Percentiles rank a stretch among this genome's conserved stretches.
These are phyloP conservation scores for Tetragonia tetragonoides DNA, from an alignment of 148 eudicot genomes.

Conservation along the genomic window DNA sequence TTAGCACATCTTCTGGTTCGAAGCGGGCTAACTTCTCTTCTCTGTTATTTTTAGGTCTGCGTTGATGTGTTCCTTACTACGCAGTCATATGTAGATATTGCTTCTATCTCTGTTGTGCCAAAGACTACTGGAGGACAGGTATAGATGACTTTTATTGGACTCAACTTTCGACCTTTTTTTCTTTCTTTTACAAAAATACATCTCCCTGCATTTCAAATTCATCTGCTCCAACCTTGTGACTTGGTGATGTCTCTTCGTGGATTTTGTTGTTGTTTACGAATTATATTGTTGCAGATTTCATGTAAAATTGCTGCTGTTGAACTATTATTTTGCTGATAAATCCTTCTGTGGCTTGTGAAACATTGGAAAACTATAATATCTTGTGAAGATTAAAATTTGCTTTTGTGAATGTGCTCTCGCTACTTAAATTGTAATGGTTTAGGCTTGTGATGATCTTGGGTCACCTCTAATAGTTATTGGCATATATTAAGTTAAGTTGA, in stretches of 20 bases:
- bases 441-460: background rate
- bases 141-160: background rate
- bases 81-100: slow-evolving; percentile 86
- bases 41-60: slow-evolving; percentile 58
- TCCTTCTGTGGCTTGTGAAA: background rate
- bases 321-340: background rate
- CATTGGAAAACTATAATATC: background rate
- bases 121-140: slow-evolving; percentile 99
- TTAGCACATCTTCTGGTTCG: too few species aligned
- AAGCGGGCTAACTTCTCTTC: background rate
- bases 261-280: background rate
- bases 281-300: background rate
- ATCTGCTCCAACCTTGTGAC: background rate
- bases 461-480: background rate
- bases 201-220: background rate
- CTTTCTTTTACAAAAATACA: too few species aligned
- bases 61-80: slow-evolving; percentile 85
- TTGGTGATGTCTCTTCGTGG: background rate
- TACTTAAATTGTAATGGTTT: too few species aligned
- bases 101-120: slow-evolving; percentile 87
- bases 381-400: background rate
- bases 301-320: background rate
- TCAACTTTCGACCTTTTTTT: background rate
- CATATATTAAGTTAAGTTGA: too few species aligned
- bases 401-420: background rate